Base-by-base conservation (phyloP, 495 filamentous ascomycete species). In the Friedmanniomyces simplex region DNA sequence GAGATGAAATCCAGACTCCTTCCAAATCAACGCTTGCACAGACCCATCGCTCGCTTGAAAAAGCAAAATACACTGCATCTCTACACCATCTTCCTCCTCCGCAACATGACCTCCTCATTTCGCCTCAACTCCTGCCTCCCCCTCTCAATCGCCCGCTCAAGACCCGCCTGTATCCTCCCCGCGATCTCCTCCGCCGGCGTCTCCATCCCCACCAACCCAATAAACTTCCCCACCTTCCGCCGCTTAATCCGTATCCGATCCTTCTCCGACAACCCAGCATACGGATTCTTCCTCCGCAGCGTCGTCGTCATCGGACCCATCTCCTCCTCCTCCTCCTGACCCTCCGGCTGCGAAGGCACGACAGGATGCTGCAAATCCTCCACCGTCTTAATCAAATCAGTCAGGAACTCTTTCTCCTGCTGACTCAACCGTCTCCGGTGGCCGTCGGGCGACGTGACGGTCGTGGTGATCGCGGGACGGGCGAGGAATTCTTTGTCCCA, bases 141-240 rank as follows among this genome's bases (percentile, higher is more conserved):
- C 59, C 55, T 46, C 63, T 55, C 50, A 36, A 58, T 43, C 22
- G 58, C 59, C 13, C 45, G 25, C 32, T 62, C 63, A 24, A 63
- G 25, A 58, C 60, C 55, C 60, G 60, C 60, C 54, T 66, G 60
- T 7, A 72, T 52, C 54, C 66, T 65, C 25, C 60, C 46, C 22
- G 64, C 61, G 53, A 66, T 62, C 58, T 72, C 71, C 60, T 66
- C 67, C 18, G 36, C 50, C 26, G 71, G 72, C n/a, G 69, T 73
- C 50, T 73, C 68, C 52, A 69, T 68, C 0, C 69, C 69, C 41
- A 65, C 59, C 52, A 74, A 49, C n/a, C 72, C 72, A 47, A 72
- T 67, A 54, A 74, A 74, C 57, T 65, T 64, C 3, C 71, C 72
- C 34, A 74, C 67, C 65, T 70, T 73, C 36, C 72, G 26, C 58